phyloP scores from a whole-genome alignment of 441 rosid genomes.

The Melianthus villosus region DNA sequence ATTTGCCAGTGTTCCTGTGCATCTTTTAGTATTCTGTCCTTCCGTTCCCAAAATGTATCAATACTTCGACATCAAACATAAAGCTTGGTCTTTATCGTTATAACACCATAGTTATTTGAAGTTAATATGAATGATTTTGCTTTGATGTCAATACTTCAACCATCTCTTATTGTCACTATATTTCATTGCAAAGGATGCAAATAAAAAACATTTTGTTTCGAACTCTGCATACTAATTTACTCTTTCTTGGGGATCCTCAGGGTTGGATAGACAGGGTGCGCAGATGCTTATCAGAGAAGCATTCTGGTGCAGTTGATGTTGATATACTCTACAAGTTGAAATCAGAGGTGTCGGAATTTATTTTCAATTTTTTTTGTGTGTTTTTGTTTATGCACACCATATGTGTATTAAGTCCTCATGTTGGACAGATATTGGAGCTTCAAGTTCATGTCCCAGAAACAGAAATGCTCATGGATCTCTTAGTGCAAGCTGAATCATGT shows the following conservation, averaged over 20 bases:
- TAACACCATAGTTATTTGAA: no score
- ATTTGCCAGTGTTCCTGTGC: no score
- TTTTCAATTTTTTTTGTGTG: conserved; percentile 1
- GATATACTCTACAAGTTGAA: conserved; percentile 53
- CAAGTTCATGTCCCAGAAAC: conserved; percentile 52
- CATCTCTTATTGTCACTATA: no score
- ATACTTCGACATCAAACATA: no score
- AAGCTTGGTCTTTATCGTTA: no score
- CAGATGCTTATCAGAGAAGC: conserved; percentile 25
- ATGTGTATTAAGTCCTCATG: conserved; percentile 6
- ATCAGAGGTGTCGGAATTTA: conserved; percentile 41
- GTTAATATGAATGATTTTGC: no score
- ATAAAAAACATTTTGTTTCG: no score
- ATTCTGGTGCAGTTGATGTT: conserved; percentile 30
- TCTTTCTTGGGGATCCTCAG: conserved; percentile 22
- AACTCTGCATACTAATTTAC: no score
- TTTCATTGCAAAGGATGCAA: no score
- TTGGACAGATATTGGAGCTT: conserved; percentile 50
- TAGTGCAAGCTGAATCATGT: conserved; percentile 43
- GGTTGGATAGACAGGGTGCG: conserved; percentile 40
- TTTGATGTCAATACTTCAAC: no score
- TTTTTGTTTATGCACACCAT: background rate
- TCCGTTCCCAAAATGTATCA: no score
- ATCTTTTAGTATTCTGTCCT: no score
- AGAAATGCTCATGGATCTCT: conserved; percentile 32